phyloP scores from a whole-genome alignment of 2,329 filamentous ascomycete genomes.

The Epichloe sp. region DNA sequence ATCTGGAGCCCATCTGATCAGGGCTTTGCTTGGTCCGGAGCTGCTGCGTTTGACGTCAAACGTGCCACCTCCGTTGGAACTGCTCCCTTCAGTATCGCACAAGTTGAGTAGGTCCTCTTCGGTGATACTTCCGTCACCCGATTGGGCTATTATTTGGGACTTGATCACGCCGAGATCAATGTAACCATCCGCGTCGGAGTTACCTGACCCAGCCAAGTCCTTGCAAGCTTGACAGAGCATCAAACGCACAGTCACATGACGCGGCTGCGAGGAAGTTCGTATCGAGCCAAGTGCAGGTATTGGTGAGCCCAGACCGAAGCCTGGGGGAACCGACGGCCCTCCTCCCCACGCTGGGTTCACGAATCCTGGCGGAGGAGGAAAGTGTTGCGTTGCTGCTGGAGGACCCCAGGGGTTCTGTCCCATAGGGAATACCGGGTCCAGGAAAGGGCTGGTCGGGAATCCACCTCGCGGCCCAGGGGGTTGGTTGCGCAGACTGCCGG shows the following conservation, averaged over 20 bases:
- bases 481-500: conserved; percentile 30
- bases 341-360: conserved; percentile 27
- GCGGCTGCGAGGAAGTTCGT: conserved; percentile 35
- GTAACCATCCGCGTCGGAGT: conserved; percentile 45
- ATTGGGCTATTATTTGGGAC: conserved; percentile 47
- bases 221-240: conserved; percentile 72
- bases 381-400: conserved; percentile 21
- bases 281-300: conserved; percentile 16
- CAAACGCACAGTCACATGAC: conserved; percentile 56
- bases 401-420: conserved; percentile 29
- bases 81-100: conserved; percentile 81
- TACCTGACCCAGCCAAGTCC: conserved; percentile 29
- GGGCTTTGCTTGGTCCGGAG: conserved; percentile 22
- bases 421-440: conserved; percentile 27
- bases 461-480: conserved; percentile 36
- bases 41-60: conserved; percentile 54
- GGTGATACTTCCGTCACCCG: conserved; percentile 21
- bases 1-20: conserved; percentile 44
- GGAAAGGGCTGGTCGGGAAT: conserved; percentile 29
- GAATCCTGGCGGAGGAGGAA: conserved; percentile 33
- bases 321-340: conserved; percentile 19
- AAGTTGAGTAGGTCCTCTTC: conserved; percentile 65
- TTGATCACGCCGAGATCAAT: conserved; percentile 57
- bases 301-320: conserved; percentile 22
- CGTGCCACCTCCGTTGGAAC: conserved; percentile 77